phyloP scores from a whole-genome alignment of 495 filamentous ascomycete genomes.

The Xylaria venustula region DNA sequence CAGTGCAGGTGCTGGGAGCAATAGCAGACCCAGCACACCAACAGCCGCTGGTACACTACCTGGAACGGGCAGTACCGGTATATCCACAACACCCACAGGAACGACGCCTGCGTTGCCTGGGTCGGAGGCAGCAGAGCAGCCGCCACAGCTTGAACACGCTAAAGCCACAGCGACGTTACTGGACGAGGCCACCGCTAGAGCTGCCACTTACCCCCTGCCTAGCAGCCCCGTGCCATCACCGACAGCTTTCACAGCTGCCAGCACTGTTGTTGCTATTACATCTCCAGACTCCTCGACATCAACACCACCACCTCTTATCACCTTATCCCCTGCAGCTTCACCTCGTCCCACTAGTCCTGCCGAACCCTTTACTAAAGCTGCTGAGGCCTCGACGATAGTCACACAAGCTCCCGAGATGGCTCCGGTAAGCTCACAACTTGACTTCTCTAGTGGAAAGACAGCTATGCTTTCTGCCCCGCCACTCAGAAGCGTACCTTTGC shows the following conservation, averaged over 20 bases:
- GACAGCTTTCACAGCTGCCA: conserved; percentile 38
- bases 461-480: conserved; percentile 14
- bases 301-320: conserved; percentile 17
- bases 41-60: conserved; percentile 18
- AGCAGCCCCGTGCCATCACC: conserved; percentile 46
- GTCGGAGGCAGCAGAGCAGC: not conserved
- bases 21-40: conserved; percentile 32
- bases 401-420: conserved; percentile 57
- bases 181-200: conserved; percentile 17
- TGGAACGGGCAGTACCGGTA: not conserved
- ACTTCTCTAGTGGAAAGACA: not conserved
- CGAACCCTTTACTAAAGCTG: conserved; percentile 32
- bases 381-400: conserved; percentile 19
- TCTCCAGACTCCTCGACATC: conserved; percentile 29
- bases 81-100: conserved; percentile 13
- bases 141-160: conserved; percentile 14
- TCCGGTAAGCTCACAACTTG: conserved; percentile 47
- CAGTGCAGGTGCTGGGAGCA: conserved; percentile 31
- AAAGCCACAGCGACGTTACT: conserved; percentile 32
- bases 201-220: conserved; percentile 52
- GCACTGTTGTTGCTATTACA: conserved; percentile 39
- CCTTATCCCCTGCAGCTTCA: conserved; percentile 28
- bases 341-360: conserved; percentile 29
- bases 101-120: conserved; percentile 24
- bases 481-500: not conserved